Percentiles rank a stretch among this genome's conserved stretches.
phyloP scores from a whole-genome alignment of 306 rosid species.

The Quercus berberidifolia region DNA sequence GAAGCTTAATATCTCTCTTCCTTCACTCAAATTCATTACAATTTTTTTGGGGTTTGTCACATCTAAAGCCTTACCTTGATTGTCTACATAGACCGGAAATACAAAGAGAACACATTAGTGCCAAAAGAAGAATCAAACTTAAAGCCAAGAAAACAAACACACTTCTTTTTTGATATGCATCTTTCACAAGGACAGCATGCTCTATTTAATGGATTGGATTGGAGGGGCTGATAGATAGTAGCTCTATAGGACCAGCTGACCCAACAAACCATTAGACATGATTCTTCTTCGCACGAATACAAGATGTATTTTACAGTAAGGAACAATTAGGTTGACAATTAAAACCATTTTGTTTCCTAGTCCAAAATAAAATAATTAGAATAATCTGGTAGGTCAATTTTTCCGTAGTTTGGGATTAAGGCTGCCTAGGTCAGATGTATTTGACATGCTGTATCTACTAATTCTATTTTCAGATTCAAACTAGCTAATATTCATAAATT shows the following conservation, averaged over 20 bases:
- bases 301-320: not conserved
- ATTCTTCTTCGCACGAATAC: conserved; percentile 3
- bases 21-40: conserved; percentile 5
- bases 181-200: too few relatives aligned
- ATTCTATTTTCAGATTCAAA: conserved; percentile 6
- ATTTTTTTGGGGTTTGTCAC: not conserved
- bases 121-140: not conserved
- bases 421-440: conserved; percentile 1
- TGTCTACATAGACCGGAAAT: not conserved
- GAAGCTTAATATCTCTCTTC: conserved; percentile 12
- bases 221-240: too few relatives aligned
- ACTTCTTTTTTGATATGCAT: not conserved
- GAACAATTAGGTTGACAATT: too few relatives aligned
- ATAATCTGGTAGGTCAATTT: too few relatives aligned
- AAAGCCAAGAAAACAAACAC: conserved; percentile 9
- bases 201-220: too few relatives aligned
- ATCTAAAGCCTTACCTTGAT: not conserved
- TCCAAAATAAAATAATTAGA: too few relatives aligned
- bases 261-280: conserved; percentile 10
- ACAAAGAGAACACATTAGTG: conserved; percentile 9
- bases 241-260: not conserved
- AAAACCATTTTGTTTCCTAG: too few relatives aligned
- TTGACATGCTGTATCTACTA: conserved; percentile 13
- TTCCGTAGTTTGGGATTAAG: too few relatives aligned
- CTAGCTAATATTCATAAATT: not conserved